Base-by-base conservation (phyloP, 441 rosid genomes). In the Iberis amara region DNA sequence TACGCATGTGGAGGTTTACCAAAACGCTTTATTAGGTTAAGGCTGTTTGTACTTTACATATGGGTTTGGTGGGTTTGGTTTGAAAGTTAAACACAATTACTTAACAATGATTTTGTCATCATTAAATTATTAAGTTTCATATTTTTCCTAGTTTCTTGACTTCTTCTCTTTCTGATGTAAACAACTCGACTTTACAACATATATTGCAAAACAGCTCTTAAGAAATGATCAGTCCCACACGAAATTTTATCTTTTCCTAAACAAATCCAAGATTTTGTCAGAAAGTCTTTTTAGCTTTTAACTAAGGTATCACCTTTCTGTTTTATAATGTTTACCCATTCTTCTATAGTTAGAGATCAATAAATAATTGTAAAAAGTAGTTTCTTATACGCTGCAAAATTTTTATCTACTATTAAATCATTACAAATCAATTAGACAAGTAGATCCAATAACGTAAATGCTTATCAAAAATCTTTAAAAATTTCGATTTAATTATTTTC, bases 1-100 rank as follows among this genome's bases (percentile, higher is more conserved):
- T 70, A 40, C 67, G 78, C 87, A 77, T 77, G 94, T 76, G 94
- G 77, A 64, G 72, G 84, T 77, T 79, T 76, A 64, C 69, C 68
- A 74, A 50, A 65, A 24, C 31, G 24, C 70, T 65, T 59, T 58
- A 58, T 52, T 65, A 51, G 59, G 64, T 58, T 58, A 52, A 42
- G 54, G 3, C 62, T 59, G 18, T 73, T 72, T 75, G 41, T 31
- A 39, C 64, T 72, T 75, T 75, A 50, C n/a, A 39, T 61, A 39
- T 52, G 11, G 61, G 76, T 57, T 79, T 71, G 72, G 96, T 86
- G 76, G 82, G 75, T 60, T 72, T 41, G 39, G 50, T 69, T 66
- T 59, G 57, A 66, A 66, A 47, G 41, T 53, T 66, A 53, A 59
- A 43, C 52, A 59, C 37, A 52, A 14, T 59, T 46, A 52, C 52